Evolutionary conservation across 139 green algal genomes (phyloP).

Genomic region (Chlorella sp.): DNA sequence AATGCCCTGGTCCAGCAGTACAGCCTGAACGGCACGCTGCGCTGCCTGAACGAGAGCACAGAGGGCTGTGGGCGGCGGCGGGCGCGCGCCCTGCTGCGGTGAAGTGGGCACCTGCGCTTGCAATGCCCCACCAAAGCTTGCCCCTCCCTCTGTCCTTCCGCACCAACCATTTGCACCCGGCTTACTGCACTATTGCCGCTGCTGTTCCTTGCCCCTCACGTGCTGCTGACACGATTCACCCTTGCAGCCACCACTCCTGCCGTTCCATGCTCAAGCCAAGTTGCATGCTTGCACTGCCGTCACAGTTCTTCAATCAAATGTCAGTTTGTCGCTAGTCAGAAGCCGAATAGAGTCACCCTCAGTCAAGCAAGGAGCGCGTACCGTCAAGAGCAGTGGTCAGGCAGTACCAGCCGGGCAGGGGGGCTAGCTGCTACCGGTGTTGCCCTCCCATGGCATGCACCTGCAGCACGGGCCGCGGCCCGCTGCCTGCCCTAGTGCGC

Average conservation of each 20-base stretch:
- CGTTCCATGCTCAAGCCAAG: no score
- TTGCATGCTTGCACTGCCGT: no score
- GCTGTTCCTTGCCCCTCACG: neutral
- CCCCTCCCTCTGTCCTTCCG: neutral
- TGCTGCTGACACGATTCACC: neutral
- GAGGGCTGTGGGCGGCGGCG: constrained; percentile 1
- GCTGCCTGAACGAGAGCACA: constrained; percentile 1
- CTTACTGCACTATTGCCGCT: neutral
- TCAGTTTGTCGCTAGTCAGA: neutral
- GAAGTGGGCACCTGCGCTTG: no score
- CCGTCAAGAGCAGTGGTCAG: no score
- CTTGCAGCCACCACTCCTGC: neutral
- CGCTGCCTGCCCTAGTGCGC: neutral
- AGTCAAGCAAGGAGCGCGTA: no score
- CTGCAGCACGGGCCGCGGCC: neutral
- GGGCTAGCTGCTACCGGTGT: neutral
- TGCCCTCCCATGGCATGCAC: neutral
- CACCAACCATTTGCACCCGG: neutral
- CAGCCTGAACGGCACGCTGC: neutral
- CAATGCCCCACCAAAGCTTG: no score
- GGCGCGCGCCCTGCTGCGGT: neutral
- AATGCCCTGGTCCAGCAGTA: neutral
- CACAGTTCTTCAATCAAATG: neutral
- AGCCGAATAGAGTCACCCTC: no score
- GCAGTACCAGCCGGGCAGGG: no score